Evolutionary conservation across 148 eudicot species (phyloP).

Genomic region (Cornus florida): DNA sequence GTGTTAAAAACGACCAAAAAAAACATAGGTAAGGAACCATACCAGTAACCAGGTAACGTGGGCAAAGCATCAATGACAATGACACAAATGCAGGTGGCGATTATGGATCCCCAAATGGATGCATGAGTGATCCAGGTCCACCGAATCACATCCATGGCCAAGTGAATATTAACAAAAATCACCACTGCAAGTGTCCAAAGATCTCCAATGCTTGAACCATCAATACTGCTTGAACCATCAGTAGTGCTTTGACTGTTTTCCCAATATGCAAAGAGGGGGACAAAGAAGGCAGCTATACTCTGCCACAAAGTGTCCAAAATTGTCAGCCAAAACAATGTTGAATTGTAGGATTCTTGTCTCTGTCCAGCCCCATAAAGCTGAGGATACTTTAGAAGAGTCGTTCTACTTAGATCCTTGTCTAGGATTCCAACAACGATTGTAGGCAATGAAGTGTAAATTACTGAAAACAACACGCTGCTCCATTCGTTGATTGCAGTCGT

Average conservation of each 20-base stretch:
- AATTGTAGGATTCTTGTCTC: conserved; percentile 75
- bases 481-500: conserved; percentile 97
- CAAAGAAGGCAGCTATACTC: conserved; percentile 72
- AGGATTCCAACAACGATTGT: conserved; percentile 81
- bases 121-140: conserved; percentile 94
- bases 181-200: conserved; percentile 89
- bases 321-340: conserved; percentile 80
- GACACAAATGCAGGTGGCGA: conserved; percentile 79
- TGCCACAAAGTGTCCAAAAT: conserved; percentile 92
- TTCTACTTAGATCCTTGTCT: conserved; percentile 93
- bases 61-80: conserved; percentile 70
- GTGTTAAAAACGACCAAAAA: not conserved
- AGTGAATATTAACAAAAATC: conserved; percentile 75
- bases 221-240: conserved; percentile 60
- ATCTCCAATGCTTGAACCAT: conserved; percentile 83
- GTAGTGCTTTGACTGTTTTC: conserved; percentile 47
- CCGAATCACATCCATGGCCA: conserved; percentile 88
- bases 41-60: conserved; percentile 81
- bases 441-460: conserved; percentile 86
- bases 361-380: conserved; percentile 88
- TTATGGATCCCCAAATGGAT: conserved; percentile 84
- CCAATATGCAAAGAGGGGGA: conserved; percentile 79
- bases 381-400: conserved; percentile 68
- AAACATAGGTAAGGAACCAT: conserved; percentile 22
- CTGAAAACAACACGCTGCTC: conserved; percentile 88